phyloP scores from a whole-genome alignment of 2,329 filamentous ascomycete genomes.

The Aspergillus sp. region DNA sequence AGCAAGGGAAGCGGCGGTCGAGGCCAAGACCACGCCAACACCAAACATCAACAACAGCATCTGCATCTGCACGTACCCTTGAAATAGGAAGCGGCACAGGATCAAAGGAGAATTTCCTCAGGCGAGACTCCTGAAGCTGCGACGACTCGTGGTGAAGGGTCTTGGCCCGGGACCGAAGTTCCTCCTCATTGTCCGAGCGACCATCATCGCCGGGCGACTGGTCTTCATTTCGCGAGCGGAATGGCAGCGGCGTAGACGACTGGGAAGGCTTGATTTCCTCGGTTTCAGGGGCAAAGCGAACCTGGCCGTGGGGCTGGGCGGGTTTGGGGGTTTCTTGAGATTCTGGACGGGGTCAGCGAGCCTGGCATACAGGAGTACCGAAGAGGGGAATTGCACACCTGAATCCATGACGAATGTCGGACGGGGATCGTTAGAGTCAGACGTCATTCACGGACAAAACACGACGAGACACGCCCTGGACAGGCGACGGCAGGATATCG shows the following conservation, averaged over 20 bases:
- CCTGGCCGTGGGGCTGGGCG: conserved; percentile 30
- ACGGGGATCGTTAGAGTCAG: conserved; percentile 22
- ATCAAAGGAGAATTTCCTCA: conserved; percentile 83
- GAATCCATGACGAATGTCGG: conserved; percentile 16
- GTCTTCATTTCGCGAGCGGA: conserved; percentile 14
- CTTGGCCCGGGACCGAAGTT: conserved; percentile 62
- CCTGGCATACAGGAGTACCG: conserved; percentile 3
- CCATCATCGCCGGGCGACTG: no score
- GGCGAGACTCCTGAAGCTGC: conserved; percentile 68
- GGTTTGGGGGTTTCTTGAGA: conserved; percentile 11
- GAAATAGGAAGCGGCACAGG: conserved; percentile 69
- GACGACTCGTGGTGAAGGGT: conserved; percentile 64
- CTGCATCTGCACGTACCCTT: conserved; percentile 28
- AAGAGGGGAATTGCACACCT: conserved; percentile 20
- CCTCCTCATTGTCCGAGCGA: no score
- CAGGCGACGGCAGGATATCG: no score
- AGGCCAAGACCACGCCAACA: background rate
- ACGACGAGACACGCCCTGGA: no score
- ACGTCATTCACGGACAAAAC: conserved; percentile 28
- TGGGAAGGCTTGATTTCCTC: conserved; percentile 56
- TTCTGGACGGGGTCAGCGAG: conserved; percentile 8
- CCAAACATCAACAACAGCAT: conserved; percentile 1
- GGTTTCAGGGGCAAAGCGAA: conserved; percentile 63
- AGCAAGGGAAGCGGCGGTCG: no score
- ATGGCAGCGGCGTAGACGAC: conserved; percentile 15